Conservation (phyloP, 768 basidiomycete genomes). For the Neoboletus brunneissimus region DNA sequence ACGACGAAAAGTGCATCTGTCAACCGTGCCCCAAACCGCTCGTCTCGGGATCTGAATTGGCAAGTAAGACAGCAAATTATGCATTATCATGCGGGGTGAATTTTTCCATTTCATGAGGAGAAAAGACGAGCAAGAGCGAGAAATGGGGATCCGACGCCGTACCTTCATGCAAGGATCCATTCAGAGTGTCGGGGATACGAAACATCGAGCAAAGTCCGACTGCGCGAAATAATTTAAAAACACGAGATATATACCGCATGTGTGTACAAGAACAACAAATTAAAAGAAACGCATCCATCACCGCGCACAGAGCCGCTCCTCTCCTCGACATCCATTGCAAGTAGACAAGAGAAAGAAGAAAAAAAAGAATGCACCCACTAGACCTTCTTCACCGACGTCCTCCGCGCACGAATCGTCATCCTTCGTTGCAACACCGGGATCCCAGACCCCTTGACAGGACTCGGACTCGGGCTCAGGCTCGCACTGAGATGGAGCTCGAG, state of each 20-base stretch:
- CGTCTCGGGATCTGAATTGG: too few relatives aligned
- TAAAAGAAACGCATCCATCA: neutral
- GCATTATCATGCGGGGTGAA: too few relatives aligned
- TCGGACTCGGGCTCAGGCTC: constrained; percentile 5
- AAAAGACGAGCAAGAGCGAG: too few relatives aligned
- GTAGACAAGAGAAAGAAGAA: neutral
- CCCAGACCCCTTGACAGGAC: constrained; percentile 26
- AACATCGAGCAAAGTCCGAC: neutral
- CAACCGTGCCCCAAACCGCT: too few relatives aligned
- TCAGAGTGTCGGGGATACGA: neutral
- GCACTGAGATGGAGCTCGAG: neutral
- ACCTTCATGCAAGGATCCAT: too few relatives aligned
- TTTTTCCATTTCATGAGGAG: too few relatives aligned
- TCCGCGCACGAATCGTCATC: constrained; percentile 28
- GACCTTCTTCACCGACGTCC: constrained; percentile 18
- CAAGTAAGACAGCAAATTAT: too few relatives aligned
- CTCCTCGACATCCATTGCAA: neutral
- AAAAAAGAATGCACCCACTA: neutral
- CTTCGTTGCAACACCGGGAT: constrained; percentile 29
- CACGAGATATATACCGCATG: neutral
- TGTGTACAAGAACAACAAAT: neutral
- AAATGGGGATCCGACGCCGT: too few relatives aligned
- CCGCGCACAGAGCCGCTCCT: neutral
- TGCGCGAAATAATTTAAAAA: neutral
- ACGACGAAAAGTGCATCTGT: neutral